Evolutionary conservation across 768 basidiomycete genomes (phyloP).

Genomic region (Rickenella mellea): DNA sequence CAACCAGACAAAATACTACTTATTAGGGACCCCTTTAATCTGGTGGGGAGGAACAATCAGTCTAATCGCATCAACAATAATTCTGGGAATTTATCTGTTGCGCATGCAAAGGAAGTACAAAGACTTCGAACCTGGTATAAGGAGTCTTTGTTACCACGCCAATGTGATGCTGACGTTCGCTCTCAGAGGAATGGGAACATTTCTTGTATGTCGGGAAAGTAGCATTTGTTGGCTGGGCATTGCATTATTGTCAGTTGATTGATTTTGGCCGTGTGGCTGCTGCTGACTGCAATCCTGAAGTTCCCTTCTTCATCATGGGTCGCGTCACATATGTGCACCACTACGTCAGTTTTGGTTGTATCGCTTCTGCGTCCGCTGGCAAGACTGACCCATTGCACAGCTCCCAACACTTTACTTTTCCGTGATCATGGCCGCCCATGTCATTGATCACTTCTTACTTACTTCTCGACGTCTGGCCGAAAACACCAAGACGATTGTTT

Average conservation of each 20-base stretch:
- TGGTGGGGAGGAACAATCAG: slow-evolving; percentile 81
- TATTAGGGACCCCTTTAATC: slow-evolving; percentile 85
- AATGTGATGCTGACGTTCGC: slow-evolving; percentile 3
- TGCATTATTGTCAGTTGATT: slow-evolving; percentile 70
- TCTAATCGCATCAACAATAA: slow-evolving; percentile 42
- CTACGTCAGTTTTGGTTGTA: slow-evolving; percentile 53
- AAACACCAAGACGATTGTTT: slow-evolving; percentile 62
- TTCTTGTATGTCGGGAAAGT: slow-evolving; percentile 90
- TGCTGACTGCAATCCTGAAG: slow-evolving; percentile 28
- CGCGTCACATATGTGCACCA: slow-evolving; percentile 95
- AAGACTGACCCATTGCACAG: slow-evolving; percentile 26
- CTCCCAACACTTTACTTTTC: slow-evolving; percentile 96
- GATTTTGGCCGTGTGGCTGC: neutral
- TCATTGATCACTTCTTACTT: slow-evolving; percentile 92
- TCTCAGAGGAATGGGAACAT: slow-evolving; percentile 82
- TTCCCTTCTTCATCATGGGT: slow-evolving; percentile 97
- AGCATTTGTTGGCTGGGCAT: slow-evolving; percentile 82
- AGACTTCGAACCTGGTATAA: slow-evolving; percentile 83
- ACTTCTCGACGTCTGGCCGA: slow-evolving; percentile 52
- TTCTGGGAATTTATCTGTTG: slow-evolving; percentile 62
- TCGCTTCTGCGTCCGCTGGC: neutral
- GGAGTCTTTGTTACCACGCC: neutral
- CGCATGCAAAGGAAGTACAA: slow-evolving; percentile 81
- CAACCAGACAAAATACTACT: slow-evolving; percentile 80
- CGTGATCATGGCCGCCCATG: slow-evolving; percentile 82